Base-by-base conservation (phyloP, 805 yeast species). In the Blastobotrys parvus region DNA sequence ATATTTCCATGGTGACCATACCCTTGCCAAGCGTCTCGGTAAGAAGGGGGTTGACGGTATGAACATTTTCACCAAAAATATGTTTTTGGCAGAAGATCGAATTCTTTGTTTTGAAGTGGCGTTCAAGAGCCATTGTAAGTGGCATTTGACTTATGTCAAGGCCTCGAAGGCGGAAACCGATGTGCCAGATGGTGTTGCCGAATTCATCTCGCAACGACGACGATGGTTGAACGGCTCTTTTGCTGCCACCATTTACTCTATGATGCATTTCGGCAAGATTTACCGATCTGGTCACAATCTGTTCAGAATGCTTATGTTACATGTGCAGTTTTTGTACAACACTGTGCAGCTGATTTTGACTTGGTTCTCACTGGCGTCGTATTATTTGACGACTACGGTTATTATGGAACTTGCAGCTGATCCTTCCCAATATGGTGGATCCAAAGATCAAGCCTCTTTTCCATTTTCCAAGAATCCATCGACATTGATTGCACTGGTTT, bases 161-260 rank as follows among this genome's bases (percentile, higher is more conserved):
- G 70, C 72, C 39, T 78, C 83, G 13, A 65, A 71, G 51, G 84
- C 83, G 1, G 83, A 78, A 51, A 78, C 84, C 2, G 84, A 78
- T 62, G 84, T 78, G 7, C 84, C 84, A 2, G 80, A 75, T 38
- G 67, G 68, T 3, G 63, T 79, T 43, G 75, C 79, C 3, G 84
- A 78, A 57, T 75, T 78, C 42, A 74, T 78, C 38, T 67, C 76
- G 31, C 84, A 78, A 58, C 69, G 84, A 49, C 69, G 84, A 56
- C 69, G 84, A 53, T 78, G 84, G 84, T 65, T 79, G 45, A 78
- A 78, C 56, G 84, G 84, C 36, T 77, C 83, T 1, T 78, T 78
- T 55, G 80, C 80, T 34, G 84, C 84, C 1, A 78, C 78, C 37
- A n/a, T 51, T 10, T 51, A 50, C 38, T 59, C 77, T 1, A 62